Conservation (phyloP, 1,284 basidiomycete species). For the Erythrobasidium hasegawianum region DNA sequence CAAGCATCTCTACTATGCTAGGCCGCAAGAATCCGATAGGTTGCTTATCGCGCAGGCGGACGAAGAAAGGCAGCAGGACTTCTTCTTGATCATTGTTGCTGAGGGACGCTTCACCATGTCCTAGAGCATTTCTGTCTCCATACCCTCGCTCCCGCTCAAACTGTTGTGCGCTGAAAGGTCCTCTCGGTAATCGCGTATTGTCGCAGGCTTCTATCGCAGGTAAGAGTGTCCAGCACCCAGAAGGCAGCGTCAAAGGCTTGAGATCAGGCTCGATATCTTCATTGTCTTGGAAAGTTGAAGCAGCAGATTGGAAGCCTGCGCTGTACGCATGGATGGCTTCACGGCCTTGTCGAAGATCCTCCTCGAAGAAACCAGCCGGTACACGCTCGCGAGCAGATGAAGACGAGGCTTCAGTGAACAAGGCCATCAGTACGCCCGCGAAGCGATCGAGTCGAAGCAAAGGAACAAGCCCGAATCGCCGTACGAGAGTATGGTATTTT, state of each 20-base stretch:
- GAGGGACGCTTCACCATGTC: slow-evolving; percentile 30
- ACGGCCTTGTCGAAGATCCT: neutral
- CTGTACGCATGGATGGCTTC: neutral
- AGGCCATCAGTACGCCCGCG: too few species aligned
- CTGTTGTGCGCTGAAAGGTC: slow-evolving; percentile 32
- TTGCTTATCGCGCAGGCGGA: slow-evolving; percentile 24
- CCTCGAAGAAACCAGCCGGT: neutral
- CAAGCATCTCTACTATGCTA: slow-evolving; percentile 38
- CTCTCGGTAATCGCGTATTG: slow-evolving; percentile 38
- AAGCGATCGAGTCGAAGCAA: too few species aligned
- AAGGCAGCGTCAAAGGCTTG: slow-evolving; percentile 34
- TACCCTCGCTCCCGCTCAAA: slow-evolving; percentile 14
- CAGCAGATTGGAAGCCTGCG: too few species aligned
- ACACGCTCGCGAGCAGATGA: too few species aligned
- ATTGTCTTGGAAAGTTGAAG: slow-evolving; percentile 29
- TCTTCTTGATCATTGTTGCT: slow-evolving; percentile 6
- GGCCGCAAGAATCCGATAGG: slow-evolving; percentile 45
- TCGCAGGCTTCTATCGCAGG: slow-evolving; percentile 40
- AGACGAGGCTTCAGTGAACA: too few species aligned
- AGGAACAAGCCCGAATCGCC: too few species aligned
- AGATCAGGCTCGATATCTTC: slow-evolving; percentile 27
- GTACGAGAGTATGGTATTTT: too few species aligned
- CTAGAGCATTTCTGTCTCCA: neutral
- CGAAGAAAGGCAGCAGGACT: slow-evolving; percentile 14
- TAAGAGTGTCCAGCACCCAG: slow-evolving; percentile 39